Percentiles rank a stretch among this genome's conserved stretches.
phyloP scores from a whole-genome alignment of 305 asterid species.

The Salvia sclarea region DNA sequence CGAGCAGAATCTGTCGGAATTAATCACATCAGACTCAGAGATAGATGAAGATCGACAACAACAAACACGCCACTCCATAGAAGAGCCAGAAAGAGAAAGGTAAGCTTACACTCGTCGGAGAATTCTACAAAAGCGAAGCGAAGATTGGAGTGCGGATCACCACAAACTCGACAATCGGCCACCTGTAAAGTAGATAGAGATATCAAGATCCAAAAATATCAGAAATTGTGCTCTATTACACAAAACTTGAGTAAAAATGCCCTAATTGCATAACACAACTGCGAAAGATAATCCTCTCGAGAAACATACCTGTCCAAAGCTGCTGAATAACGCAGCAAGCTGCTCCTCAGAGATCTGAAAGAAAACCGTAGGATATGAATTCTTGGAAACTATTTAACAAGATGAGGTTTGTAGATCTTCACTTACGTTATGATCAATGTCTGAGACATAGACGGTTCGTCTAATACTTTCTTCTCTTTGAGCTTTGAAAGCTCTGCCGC shows the following conservation, averaged over 20 bases:
- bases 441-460: slow-evolving; percentile 91
- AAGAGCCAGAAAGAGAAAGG: slow-evolving; percentile 13
- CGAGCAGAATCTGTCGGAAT: slow-evolving; percentile 66
- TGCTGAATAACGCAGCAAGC: slow-evolving; percentile 80
- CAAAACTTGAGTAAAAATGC: not conserved
- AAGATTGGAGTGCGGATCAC: slow-evolving; percentile 90
- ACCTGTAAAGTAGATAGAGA: slow-evolving; percentile 48
- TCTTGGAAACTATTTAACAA: slow-evolving; percentile 4
- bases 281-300: not conserved
- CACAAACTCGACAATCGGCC: slow-evolving; percentile 90
- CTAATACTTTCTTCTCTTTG: slow-evolving; percentile 85
- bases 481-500: slow-evolving; percentile 71
- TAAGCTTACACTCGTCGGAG: slow-evolving; percentile 66
- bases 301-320: slow-evolving; percentile 77
- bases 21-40: slow-evolving; percentile 22
- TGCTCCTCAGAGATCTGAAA: slow-evolving; percentile 82
- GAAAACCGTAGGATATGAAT: slow-evolving; percentile 29
- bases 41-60: slow-evolving; percentile 16
- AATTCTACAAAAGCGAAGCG: slow-evolving; percentile 96
- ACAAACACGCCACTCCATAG: slow-evolving; percentile 12
- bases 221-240: not conserved
- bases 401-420: slow-evolving; percentile 1
- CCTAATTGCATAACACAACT: not conserved
- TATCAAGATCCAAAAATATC: not conserved
- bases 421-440: slow-evolving; percentile 79